Base-by-base conservation (phyloP, 306 rosid species). In the Trichosanthes cucumerina region DNA sequence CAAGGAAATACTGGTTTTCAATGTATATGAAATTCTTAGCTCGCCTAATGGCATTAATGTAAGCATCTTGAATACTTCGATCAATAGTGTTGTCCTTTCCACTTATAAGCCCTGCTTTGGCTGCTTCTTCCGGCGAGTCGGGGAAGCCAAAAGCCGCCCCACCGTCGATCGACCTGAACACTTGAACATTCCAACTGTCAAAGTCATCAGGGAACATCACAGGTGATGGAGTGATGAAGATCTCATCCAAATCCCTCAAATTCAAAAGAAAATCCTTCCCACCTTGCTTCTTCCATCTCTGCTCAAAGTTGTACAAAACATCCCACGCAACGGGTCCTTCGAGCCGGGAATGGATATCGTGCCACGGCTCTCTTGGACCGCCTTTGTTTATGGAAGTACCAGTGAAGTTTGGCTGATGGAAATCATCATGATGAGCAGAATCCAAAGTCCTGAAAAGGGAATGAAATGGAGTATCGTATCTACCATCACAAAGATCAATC, bases 301-400 rank as follows among this genome's bases (percentile, higher is more conserved):
- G 89, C 44, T 86, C 89, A 10, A 86, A 86, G 57, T 84, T 86
- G 53, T 54, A 73, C 81, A 86, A 68, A 47, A 86, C 89, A 82
- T 86, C 89, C 89, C 89, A 86, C 21, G 89, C 89, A 53, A 86
- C 81, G 18, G 87, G 87, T 47, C 89, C 89, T 80, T 86, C 89
- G 19, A 86, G 84, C 43, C 74, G 77, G 47, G 87, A 86, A 83
- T 86, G 89, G 56, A 86, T 86, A 33, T 86, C 89, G 39, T 86
- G 89, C 87, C 89, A 86, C 15, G 89, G 89, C 80, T 86, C 89
- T 75, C 89, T 86, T 1, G 89, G 89, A 41, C 89, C 89, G 6
- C 89, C 89, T 78, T 84, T 86, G 16, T 60, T 75, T 43, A 86
- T 82, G 9, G 83, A 66, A 49, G 86, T 84, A 26, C 87, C 89